phyloP scores from a whole-genome alignment of 768 basidiomycete species.

The Leccinum broughii region DNA sequence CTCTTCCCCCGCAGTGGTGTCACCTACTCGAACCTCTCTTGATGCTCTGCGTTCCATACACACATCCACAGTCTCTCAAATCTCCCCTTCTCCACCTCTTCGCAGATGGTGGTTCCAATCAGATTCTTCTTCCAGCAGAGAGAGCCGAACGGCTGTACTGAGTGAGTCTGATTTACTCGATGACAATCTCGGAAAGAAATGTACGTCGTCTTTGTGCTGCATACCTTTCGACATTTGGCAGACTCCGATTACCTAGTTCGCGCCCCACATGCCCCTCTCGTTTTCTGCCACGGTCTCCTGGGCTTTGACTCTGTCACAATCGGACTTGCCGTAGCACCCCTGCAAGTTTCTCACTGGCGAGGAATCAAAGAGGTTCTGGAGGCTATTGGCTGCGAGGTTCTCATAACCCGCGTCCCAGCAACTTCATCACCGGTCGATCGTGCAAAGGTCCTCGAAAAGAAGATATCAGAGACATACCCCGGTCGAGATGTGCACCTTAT shows the following conservation, averaged over 20 bases:
- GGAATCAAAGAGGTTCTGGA: slow-evolving; percentile 94
- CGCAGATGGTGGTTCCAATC: slow-evolving; percentile 54
- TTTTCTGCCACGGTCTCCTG: slow-evolving; percentile 94
- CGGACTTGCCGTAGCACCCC: slow-evolving; percentile 69
- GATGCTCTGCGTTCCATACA: slow-evolving; percentile 55
- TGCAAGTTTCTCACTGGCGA: slow-evolving; percentile 94
- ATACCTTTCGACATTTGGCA: slow-evolving; percentile 1
- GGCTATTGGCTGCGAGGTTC: slow-evolving; percentile 83
- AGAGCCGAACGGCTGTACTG: slow-evolving; percentile 44
- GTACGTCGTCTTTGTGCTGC: slow-evolving; percentile 41
- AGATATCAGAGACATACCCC: slow-evolving; percentile 76
- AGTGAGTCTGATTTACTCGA: slow-evolving; percentile 47
- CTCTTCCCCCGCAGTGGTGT: slow-evolving; percentile 26
- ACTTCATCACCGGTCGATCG: slow-evolving; percentile 87
- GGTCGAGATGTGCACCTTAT: slow-evolving; percentile 84
- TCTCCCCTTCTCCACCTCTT: slow-evolving; percentile 20
- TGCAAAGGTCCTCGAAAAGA: slow-evolving; percentile 85
- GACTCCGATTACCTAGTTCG: slow-evolving; percentile 49
- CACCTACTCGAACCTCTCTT: slow-evolving; percentile 47
- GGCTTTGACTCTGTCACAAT: slow-evolving; percentile 87
- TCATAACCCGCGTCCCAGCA: slow-evolving; percentile 93
- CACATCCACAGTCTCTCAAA: slow-evolving; percentile 30
- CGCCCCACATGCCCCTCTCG: slow-evolving; percentile 78
- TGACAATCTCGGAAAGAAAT: slow-evolving; percentile 54
- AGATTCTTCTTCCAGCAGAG: slow-evolving; percentile 41